Evolutionary conservation across 2,329 filamentous ascomycete genomes (phyloP), one percentile per base, ranked within the genome.

Genomic region (Coleophoma crateriformis): DNA sequence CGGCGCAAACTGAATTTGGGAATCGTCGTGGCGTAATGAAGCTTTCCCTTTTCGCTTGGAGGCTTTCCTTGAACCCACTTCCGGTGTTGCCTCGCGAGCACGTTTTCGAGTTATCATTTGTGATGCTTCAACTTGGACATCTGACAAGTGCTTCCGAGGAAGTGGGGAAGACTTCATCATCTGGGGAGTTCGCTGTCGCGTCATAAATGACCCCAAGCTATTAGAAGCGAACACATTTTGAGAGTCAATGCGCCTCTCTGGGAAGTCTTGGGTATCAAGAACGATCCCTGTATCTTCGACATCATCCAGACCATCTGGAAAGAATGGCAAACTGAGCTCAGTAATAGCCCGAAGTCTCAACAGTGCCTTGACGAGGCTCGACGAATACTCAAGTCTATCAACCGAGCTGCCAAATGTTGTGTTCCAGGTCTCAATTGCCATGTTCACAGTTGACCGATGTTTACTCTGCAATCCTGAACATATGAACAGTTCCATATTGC

Each of bases 1-100:
- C 0, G 81, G 71, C 3, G 85, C 81, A 60, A 94, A 94, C 40
- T 88, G 77, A 22, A 95, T 77, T 61, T 95, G 90, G 0, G 89
- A 95, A 66, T 95, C 79, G 54, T 95, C 81, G 58, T 95, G 90
- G 33, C 87, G 81, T 27, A 84, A 72, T 51, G 78, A 79, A 15
- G 77, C 72, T 43, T 76, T 79, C 13, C 50, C 63, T 54, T 52
- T 57, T 12, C 66, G 56, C 33, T 65, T 60, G 3, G 64, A 61
- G 3, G 66, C 56, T 39, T 67, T 69, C 17, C 65, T 59, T 12
- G 64, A 61, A 6, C 57, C 62, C 1, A 66, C 63, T 7, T 71
- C 67, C n/a, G 59, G 61, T 5, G 62, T 63, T 14, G 49, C 49
- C 42, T 63, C 57, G 7, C 55, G 50, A 19, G 55, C 52, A 15